Base-by-base conservation (phyloP, 495 filamentous ascomycete genomes). In the Neurospora hispaniola region DNA sequence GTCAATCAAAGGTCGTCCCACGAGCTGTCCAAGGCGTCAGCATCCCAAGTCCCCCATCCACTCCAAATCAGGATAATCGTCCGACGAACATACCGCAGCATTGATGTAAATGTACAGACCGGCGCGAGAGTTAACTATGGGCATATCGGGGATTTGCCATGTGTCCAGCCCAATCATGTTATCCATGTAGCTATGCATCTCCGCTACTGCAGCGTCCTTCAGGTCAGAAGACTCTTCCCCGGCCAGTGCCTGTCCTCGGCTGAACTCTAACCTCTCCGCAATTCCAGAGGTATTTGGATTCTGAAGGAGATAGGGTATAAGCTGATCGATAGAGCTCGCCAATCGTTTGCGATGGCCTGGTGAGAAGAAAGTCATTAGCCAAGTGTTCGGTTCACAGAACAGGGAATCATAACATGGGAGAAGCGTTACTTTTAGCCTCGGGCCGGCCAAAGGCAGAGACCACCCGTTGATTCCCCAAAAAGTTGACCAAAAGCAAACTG, bases 91-190 rank as follows among this genome's bases (percentile, higher is more conserved):
- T 84, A 97, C 92, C 83, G 92, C 86, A 68, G 94, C 89, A 79
- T 93, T 94, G 41, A 99, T 84, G 79, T 95, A 98, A n/a, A 98
- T 86, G 80, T 94, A 98, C 75, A 98, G 84, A 66, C 93, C 93
- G 70, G 94, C 94, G 83, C 94, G 88, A n/a, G 94, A 91, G 79
- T 93, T 92, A 12, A 91, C 82, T 7, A 86, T 82, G 1, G 91
- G 90, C 5, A 91, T 81, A 75, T 94, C 91, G 38, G 89, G 84
- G 2, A 96, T 79, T 78, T 77, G 86, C 78, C 81, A 84, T 76
- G 77, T 90, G 78, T 86, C 85, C 42, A 87, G 72, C n/a, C 79
- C 83, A 73, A 88, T 83, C 66, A 88, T 82, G 48, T 84, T 84
- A 69, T 87, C 85, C 78, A 88, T 82, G 70, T 88, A 86, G 42